Percentiles rank a stretch among this genome's conserved stretches.
These are phyloP conservation scores for Boletus bicolor DNA, from an alignment of 768 basidiomycete species.

Conservation along the genomic window DNA sequence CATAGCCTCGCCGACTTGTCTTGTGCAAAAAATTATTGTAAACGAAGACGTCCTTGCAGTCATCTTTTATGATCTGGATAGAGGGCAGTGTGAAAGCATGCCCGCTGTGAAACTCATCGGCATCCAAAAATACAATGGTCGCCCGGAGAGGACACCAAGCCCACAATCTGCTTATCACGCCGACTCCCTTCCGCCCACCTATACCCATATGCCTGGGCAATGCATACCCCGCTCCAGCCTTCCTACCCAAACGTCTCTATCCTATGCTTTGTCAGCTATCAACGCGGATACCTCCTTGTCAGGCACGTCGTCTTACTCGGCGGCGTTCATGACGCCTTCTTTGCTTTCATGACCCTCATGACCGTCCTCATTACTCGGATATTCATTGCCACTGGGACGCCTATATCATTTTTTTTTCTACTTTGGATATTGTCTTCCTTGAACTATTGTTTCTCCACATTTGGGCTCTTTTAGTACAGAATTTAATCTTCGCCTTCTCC, in stretches of 20 bases:
- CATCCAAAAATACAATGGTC: slow-evolving; percentile 41
- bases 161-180: slow-evolving; percentile 28
- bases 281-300: slow-evolving; percentile 21
- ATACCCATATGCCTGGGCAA: slow-evolving; percentile 33
- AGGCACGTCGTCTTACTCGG: slow-evolving; percentile 26
- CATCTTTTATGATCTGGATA: slow-evolving; percentile 67
- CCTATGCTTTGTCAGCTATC: slow-evolving; percentile 43
- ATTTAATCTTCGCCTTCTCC: slow-evolving; percentile 20
- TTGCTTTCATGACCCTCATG: slow-evolving; percentile 33
- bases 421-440: slow-evolving; percentile 31
- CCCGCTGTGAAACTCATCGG: slow-evolving; percentile 62
- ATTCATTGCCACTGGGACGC: slow-evolving; percentile 21
- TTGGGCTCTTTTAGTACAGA: slow-evolving; percentile 11
- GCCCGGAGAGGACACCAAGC: slow-evolving; percentile 28
- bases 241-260: slow-evolving; percentile 38
- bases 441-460: slow-evolving; percentile 19
- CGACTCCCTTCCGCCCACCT: slow-evolving; percentile 30
- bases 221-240: slow-evolving; percentile 35
- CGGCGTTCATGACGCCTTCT: slow-evolving; percentile 33
- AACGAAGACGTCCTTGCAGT: slow-evolving; percentile 62
- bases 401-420: slow-evolving; percentile 16
- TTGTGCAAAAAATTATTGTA: slow-evolving; percentile 69
- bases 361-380: slow-evolving; percentile 20
- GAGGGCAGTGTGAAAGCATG: slow-evolving; percentile 44
- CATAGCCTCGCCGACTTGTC: slow-evolving; percentile 48